phyloP scores from a whole-genome alignment of 768 basidiomycete species.

The Baorangia bicolor region DNA sequence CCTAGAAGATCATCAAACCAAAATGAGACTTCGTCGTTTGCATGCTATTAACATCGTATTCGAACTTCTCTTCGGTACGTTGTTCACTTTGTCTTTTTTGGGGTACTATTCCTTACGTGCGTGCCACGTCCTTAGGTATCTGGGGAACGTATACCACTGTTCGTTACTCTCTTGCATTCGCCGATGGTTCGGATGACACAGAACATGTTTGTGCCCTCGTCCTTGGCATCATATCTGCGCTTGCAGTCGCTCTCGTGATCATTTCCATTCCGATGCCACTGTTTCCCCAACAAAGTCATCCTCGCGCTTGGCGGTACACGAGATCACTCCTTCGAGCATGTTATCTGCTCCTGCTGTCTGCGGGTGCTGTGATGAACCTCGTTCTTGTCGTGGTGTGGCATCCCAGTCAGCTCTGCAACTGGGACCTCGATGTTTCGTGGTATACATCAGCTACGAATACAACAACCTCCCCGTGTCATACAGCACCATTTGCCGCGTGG shows the following conservation, averaged over 20 bases:
- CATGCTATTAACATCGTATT: slow-evolving; percentile 29
- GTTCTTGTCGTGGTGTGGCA: slow-evolving; percentile 56
- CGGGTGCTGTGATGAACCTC: slow-evolving; percentile 55
- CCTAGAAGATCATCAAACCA: slow-evolving; percentile 26
- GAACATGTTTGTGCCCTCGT: slow-evolving; percentile 37
- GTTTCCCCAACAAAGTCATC: slow-evolving; percentile 28
- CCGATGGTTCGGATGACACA: slow-evolving; percentile 42
- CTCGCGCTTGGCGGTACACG: slow-evolving; percentile 9
- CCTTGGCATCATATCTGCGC: slow-evolving; percentile 22
- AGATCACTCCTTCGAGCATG: slow-evolving; percentile 37
- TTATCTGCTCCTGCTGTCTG: slow-evolving; percentile 48
- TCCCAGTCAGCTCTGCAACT: slow-evolving; percentile 48
- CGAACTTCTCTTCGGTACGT: slow-evolving; percentile 38
- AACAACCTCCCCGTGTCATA: slow-evolving; percentile 14
- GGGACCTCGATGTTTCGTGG: slow-evolving; percentile 73
- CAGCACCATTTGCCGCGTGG: slow-evolving; percentile 49
- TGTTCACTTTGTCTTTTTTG: slow-evolving; percentile 1
- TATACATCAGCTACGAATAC: slow-evolving; percentile 36
- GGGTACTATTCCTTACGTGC: background rate
- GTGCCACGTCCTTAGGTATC: slow-evolving; percentile 34
- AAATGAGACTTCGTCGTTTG: slow-evolving; percentile 36
- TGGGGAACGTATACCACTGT: slow-evolving; percentile 64
- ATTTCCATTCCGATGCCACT: slow-evolving; percentile 41
- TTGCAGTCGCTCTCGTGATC: slow-evolving; percentile 27
- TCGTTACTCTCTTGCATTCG: slow-evolving; percentile 65